Percentiles rank a stretch among this genome's conserved stretches.
Conservation (phyloP, 2,329 filamentous ascomycete species). For the Claviceps capensis region DNA sequence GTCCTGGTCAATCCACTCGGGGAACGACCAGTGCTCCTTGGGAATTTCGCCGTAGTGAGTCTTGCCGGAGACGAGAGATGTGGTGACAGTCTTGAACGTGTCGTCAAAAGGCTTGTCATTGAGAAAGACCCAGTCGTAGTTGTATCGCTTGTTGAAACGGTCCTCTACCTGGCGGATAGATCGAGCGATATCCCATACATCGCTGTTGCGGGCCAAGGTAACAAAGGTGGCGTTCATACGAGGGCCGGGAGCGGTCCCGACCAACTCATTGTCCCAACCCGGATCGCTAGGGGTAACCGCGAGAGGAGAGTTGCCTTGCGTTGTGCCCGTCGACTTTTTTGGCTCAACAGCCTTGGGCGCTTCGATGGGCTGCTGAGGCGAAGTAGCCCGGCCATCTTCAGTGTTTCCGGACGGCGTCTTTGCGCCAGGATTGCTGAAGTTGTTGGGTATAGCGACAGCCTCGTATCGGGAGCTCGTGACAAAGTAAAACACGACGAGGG, state of each 20-base stretch:
- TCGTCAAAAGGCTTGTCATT: conserved; percentile 93
- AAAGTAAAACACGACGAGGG: conserved; percentile 67
- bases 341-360: conserved; percentile 11
- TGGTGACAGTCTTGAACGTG: conserved; percentile 84
- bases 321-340: conserved; percentile 11
- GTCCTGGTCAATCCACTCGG: conserved; percentile 87
- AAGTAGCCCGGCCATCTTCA: background rate
- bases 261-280: conserved; percentile 37
- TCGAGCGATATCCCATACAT: conserved; percentile 92
- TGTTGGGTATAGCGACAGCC: conserved; percentile 17
- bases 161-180: conserved; percentile 96
- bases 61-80: conserved; percentile 78
- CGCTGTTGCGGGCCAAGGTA: conserved; percentile 80
- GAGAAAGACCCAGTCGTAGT: conserved; percentile 98
- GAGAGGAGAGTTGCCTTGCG: conserved; percentile 27
- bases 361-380: conserved; percentile 7
- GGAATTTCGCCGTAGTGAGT: conserved; percentile 85
- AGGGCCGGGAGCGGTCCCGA: conserved; percentile 44
- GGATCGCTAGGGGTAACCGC: conserved; percentile 37
- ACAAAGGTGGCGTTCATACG: conserved; percentile 97
- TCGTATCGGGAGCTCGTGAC: conserved; percentile 48
- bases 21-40: conserved; percentile 93
- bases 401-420: background rate
- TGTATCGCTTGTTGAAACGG: conserved; percentile 90
- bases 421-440: background rate